Evolutionary conservation across 441 rosid species (phyloP).

Genomic region (Bruguiera hainesii): DNA sequence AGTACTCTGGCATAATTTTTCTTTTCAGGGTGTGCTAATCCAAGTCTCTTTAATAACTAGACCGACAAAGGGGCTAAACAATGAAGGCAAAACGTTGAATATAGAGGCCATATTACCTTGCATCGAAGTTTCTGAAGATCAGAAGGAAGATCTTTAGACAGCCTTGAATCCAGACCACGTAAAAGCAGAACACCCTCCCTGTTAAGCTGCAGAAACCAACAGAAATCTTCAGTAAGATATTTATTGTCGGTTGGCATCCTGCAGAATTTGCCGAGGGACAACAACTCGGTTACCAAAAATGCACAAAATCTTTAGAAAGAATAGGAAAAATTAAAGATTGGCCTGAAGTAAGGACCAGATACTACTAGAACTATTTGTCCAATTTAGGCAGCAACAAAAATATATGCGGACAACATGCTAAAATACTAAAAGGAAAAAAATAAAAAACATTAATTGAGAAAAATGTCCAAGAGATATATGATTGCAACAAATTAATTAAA

Average conservation of each 20-base stretch:
- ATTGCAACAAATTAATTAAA: conserved; percentile 3
- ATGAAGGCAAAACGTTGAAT: background rate
- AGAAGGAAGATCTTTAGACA: conserved; percentile 83
- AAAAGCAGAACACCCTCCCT: conserved; percentile 83
- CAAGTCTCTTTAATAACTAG: too few relatives aligned
- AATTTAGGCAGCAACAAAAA: background rate
- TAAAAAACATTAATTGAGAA: background rate
- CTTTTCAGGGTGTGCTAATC: too few relatives aligned
- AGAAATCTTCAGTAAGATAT: conserved; percentile 13
- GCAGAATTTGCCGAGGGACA: conserved; percentile 1
- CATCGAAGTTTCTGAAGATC: conserved; percentile 95
- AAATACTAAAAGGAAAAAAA: too few relatives aligned
- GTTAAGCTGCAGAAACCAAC: conserved; percentile 56
- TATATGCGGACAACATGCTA: background rate
- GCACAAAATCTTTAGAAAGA: background rate
- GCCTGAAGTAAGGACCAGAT: conserved; percentile 3
- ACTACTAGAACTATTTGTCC: conserved; percentile 1
- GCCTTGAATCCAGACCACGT: conserved; percentile 86
- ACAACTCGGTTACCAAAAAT: background rate
- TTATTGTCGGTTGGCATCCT: conserved; percentile 2
- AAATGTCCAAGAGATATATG: background rate
- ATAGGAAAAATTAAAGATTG: background rate
- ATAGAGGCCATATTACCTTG: conserved; percentile 46
- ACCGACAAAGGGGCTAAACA: too few relatives aligned
- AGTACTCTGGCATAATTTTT: too few relatives aligned